Percentiles rank a stretch among this genome's conserved stretches.
Evolutionary conservation across 257 asterid genomes (phyloP).

Genomic region (Solanum sitiens): DNA sequence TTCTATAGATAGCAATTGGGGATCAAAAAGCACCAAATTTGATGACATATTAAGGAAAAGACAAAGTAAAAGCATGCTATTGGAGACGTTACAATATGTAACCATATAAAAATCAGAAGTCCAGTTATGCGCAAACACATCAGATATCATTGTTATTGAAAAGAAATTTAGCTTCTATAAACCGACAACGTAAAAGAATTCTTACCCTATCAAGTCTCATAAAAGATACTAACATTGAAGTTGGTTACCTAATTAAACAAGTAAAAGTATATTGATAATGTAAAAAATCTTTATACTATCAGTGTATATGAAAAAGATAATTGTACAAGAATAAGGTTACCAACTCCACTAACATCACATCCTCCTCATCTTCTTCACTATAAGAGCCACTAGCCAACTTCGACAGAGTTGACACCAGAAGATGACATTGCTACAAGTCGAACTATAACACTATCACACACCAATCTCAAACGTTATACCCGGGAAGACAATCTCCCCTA

Average conservation of each 20-base stretch:
- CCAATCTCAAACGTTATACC: too few species aligned
- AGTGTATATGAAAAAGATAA: not conserved
- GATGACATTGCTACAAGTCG: not conserved
- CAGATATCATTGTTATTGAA: not conserved
- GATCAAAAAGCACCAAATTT: not conserved
- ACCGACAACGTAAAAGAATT: not conserved
- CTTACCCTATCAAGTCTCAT: not conserved
- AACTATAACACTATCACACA: not conserved
- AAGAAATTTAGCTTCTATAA: not conserved
- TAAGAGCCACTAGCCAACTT: not conserved
- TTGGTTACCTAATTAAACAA: not conserved
- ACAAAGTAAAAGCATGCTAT: not conserved
- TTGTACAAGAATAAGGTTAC: not conserved
- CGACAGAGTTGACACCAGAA: not conserved
- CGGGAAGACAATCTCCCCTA: not conserved
- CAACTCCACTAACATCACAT: not conserved
- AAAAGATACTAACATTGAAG: not conserved
- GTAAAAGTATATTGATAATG: not conserved
- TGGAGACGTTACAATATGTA: not conserved
- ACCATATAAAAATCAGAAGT: fast-evolving
- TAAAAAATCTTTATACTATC: not conserved
- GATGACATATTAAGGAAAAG: not conserved
- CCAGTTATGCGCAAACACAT: not conserved
- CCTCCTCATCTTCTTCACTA: not conserved
- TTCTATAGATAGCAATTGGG: not conserved